Conservation (phyloP, 2,329 filamentous ascomycete species). For the Sarocladiaceae sp. region DNA sequence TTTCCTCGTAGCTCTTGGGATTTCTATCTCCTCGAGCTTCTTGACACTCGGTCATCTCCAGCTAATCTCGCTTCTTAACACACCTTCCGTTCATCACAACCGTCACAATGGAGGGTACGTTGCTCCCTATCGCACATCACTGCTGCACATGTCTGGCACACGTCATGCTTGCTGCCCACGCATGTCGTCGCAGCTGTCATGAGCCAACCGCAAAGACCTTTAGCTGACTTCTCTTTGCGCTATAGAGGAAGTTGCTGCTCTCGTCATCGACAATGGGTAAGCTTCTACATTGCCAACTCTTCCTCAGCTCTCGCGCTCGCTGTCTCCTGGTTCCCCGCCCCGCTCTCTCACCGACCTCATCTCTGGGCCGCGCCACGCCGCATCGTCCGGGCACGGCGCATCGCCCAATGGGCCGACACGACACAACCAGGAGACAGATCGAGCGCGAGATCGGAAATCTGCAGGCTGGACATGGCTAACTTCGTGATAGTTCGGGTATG, state of each 20-base stretch:
- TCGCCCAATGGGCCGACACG: not conserved
- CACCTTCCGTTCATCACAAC: slow-evolving; percentile 27
- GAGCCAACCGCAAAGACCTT: slow-evolving; percentile 13
- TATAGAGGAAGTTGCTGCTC: slow-evolving; percentile 98
- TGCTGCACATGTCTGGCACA: slow-evolving; percentile 13
- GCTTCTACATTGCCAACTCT: slow-evolving; percentile 38
- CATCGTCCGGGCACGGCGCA: slow-evolving; percentile 3
- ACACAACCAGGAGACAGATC: not conserved
- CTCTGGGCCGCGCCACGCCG: slow-evolving; percentile 10
- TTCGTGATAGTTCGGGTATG: slow-evolving; percentile 85
- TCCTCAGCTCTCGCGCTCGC: slow-evolving; percentile 28
- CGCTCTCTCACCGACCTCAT: slow-evolving; percentile 30
- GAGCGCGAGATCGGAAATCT: not conserved
- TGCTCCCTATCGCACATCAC: slow-evolving; percentile 19
- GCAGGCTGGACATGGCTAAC: slow-evolving; percentile 27
- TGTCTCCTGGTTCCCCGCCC: slow-evolving; percentile 16
- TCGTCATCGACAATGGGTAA: slow-evolving; percentile 99
- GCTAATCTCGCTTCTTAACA: slow-evolving; percentile 13
- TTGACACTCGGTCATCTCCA: slow-evolving; percentile 9
- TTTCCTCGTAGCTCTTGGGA: slow-evolving; percentile 21
- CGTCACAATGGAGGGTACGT: slow-evolving; percentile 52
- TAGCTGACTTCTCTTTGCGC: slow-evolving; percentile 36
- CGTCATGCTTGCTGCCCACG: slow-evolving; percentile 5
- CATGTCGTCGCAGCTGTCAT: slow-evolving; percentile 13
- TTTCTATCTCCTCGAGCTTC: slow-evolving; percentile 19